phyloP scores from a whole-genome alignment of 2,329 filamentous ascomycete species.

The Aspergillus sclerotialis region DNA sequence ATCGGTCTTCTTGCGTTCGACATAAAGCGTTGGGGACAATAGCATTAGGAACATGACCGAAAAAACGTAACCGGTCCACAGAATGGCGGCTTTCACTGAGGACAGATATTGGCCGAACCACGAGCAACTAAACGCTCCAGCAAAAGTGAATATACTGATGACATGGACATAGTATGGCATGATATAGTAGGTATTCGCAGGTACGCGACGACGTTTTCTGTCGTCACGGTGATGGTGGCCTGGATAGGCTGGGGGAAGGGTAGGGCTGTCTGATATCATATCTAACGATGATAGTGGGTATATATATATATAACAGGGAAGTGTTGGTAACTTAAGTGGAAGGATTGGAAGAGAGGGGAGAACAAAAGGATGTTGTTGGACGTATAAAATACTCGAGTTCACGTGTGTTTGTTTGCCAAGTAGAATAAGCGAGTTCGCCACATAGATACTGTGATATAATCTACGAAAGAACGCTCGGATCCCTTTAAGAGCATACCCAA shows the following conservation, averaged over 20 bases:
- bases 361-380: no score
- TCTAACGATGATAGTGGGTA: not conserved
- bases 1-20: constrained; percentile 1
- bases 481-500: no score
- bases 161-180: not conserved
- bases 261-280: not conserved
- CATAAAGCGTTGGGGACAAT: not conserved
- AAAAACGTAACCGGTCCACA: not conserved
- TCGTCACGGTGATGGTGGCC: not conserved
- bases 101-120: constrained; percentile 1
- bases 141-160: not conserved
- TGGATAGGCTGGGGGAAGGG: no score
- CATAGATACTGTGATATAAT: no score
- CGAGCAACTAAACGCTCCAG: not conserved
- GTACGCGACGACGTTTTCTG: not conserved
- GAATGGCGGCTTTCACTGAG: not conserved
- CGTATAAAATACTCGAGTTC: no score
- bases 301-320: no score
- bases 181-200: not conserved
- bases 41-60: not conserved
- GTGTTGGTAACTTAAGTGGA: no score
- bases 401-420: no score
- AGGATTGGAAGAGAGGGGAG: no score
- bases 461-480: no score
- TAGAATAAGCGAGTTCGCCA: no score